A percentile compares a stretch with the other conserved stretches of the same genome.
Conservation (phyloP, 2,329 filamentous ascomycete species). For the Sordariomycetes sp. region DNA sequence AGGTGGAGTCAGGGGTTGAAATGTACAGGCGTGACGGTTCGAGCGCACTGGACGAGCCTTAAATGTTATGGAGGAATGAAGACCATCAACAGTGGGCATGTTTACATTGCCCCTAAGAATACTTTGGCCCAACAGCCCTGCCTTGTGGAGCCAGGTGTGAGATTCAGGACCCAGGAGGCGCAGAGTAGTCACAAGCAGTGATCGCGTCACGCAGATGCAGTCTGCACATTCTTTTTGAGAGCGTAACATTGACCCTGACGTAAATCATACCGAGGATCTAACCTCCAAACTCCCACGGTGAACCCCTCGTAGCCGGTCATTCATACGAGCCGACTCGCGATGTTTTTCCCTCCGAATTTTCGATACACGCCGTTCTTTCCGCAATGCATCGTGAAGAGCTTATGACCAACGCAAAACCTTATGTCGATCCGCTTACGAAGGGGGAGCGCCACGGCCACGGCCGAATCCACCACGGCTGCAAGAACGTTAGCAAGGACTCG, state of each 20-base stretch:
- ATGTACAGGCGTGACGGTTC: too few species aligned
- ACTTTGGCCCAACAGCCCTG: too few species aligned
- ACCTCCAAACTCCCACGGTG: constrained; percentile 36
- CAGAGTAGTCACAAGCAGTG: neutral
- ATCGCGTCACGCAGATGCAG: constrained; percentile 11
- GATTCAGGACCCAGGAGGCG: too few species aligned
- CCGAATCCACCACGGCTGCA: constrained; percentile 76
- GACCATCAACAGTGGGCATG: too few species aligned
- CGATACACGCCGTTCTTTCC: constrained; percentile 38
- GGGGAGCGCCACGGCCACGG: constrained; percentile 73
- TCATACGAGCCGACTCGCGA: constrained; percentile 27
- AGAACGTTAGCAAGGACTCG: constrained; percentile 19
- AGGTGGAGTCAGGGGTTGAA: too few species aligned
- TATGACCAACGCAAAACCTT: too few species aligned
- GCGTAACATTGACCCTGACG: constrained; percentile 34
- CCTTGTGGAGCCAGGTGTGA: too few species aligned
- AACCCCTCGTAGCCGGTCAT: constrained; percentile 28
- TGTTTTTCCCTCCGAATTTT: constrained; percentile 30
- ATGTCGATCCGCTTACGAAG: constrained; percentile 43
- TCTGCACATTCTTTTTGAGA: constrained; percentile 39
- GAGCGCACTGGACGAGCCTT: too few species aligned
- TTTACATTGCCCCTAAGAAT: too few species aligned
- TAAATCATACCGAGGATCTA: constrained; percentile 39
- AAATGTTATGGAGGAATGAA: too few species aligned
- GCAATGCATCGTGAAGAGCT: constrained; percentile 34